Base-by-base conservation (phyloP, 176 grass and related monocot genomes). In the Aegilops sharonensis region DNA sequence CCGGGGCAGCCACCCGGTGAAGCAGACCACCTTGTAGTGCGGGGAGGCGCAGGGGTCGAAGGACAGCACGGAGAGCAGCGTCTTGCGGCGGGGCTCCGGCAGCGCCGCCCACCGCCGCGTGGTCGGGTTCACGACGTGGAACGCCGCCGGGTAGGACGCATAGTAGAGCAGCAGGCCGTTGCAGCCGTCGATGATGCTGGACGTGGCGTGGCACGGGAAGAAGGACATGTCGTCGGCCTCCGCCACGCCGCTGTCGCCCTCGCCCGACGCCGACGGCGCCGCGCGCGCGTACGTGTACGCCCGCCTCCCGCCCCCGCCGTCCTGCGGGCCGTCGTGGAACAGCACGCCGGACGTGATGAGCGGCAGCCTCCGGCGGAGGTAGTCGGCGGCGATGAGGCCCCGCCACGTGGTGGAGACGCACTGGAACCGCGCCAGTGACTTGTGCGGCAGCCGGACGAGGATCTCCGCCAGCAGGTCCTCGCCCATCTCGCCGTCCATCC, bases 101-200 rank as follows among this genome's bases (percentile, higher is more conserved):
- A 97, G 81, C 4, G 75, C 50, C 31, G 81, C 69, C 92, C 95
- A 97, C 42, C 79, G 85, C 25, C 78, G 88, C 35, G 91, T 93
- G n/a, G 71, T 88, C 39, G 95, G 93, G 83, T 85, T 95, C 15
- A 95, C 90, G 15, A 98, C 97, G 91, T 98, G 90, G 89, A 95
- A 98, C 37, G 59, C 34, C 60, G 85, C 1, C 12, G 81, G 72
- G 5, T 1, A 11, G 5, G 86, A 64, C 5, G 74, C 18, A 79
- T 92, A 95, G 83, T 83, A 98, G 30, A 98, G 91, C 18, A 98
- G 91, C 17, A 98, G 82, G 77, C 95, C 95, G 77, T 93, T 95
- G 88, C 95, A 93, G 25, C 93, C 90, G 79, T 98, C 95, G 60
- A 95, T 88, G 89, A 98, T 89, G 68, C 87, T 89, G 10, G 93